phyloP scores from a whole-genome alignment of 2,329 filamentous ascomycete genomes.

The Clarireedia hainanense region DNA sequence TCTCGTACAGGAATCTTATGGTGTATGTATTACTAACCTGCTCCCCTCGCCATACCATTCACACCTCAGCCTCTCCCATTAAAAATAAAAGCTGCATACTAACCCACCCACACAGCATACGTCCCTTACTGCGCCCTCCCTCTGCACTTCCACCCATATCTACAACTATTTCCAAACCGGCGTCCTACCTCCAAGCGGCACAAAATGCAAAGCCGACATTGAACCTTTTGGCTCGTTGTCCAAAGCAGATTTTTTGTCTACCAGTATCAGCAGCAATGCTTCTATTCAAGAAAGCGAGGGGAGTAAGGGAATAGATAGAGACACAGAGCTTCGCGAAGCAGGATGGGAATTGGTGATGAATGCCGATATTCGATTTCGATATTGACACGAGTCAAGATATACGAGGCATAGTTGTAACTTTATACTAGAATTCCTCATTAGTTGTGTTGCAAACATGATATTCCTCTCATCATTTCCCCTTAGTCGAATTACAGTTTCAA shows the following conservation, averaged over 20 bases:
- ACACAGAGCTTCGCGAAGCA: not conserved
- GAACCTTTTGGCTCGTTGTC: slow-evolving; percentile 32
- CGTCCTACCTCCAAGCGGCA: slow-evolving; percentile 35
- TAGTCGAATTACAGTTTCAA: too few relatives aligned
- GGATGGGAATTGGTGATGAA: not conserved
- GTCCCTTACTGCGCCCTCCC: slow-evolving; percentile 29
- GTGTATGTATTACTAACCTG: slow-evolving; percentile 31
- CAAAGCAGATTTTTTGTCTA: too few relatives aligned
- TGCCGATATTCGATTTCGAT: not conserved
- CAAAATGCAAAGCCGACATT: slow-evolving; percentile 39
- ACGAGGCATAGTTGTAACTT: too few relatives aligned
- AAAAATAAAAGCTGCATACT: not conserved
- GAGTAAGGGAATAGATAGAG: not conserved
- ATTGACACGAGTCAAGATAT: not conserved
- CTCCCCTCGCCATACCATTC: not conserved
- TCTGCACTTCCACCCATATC: slow-evolving; percentile 30
- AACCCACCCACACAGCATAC: slow-evolving; percentile 37
- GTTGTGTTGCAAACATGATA: too few relatives aligned
- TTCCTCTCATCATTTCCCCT: too few relatives aligned
- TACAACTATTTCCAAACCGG: slow-evolving; percentile 35
- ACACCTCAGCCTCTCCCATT: not conserved
- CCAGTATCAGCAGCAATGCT: too few relatives aligned
- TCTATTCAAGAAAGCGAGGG: not conserved
- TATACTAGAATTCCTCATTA: too few relatives aligned
- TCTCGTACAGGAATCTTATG: slow-evolving; percentile 42